Conservation (phyloP, 805 yeast species). For the Metschnikowia continentalis region DNA sequence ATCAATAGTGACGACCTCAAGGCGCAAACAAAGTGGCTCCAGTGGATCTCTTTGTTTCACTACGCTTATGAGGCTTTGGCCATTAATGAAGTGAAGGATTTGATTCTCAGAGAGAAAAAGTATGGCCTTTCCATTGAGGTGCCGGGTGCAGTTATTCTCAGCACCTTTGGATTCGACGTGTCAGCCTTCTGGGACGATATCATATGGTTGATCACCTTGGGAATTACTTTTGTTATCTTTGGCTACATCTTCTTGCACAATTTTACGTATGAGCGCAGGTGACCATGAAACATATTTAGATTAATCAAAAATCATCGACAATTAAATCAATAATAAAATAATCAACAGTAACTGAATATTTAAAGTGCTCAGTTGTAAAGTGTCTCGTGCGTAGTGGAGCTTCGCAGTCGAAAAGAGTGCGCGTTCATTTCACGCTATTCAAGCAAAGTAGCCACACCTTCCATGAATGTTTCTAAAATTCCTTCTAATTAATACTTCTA, state of each 20-base stretch:
- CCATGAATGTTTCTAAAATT: constrained; percentile 57
- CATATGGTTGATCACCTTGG: constrained; percentile 53
- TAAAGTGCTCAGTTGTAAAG: no score
- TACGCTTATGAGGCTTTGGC: constrained; percentile 92
- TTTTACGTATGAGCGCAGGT: constrained; percentile 73
- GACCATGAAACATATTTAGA: constrained; percentile 3
- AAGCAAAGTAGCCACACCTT: no score
- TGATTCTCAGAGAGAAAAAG: constrained; percentile 80
- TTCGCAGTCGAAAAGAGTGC: no score
- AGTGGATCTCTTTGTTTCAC: constrained; percentile 86
- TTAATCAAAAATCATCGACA: background rate
- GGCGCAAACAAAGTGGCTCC: constrained; percentile 62
- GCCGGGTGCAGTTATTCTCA: constrained; percentile 95
- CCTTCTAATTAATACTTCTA: background rate
- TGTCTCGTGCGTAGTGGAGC: no score
- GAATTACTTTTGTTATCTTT: constrained; percentile 51
- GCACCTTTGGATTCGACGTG: constrained; percentile 91
- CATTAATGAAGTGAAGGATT: constrained; percentile 86
- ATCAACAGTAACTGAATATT: no score
- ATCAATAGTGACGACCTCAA: constrained; percentile 68
- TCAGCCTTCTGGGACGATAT: constrained; percentile 70
- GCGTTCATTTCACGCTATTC: no score
- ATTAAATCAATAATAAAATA: background rate
- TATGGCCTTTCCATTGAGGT: constrained; percentile 92
- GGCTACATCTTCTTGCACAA: constrained; percentile 76